Evolutionary conservation across 2,329 filamentous ascomycete genomes (phyloP).

Genomic region (Exophiala mesophila): DNA sequence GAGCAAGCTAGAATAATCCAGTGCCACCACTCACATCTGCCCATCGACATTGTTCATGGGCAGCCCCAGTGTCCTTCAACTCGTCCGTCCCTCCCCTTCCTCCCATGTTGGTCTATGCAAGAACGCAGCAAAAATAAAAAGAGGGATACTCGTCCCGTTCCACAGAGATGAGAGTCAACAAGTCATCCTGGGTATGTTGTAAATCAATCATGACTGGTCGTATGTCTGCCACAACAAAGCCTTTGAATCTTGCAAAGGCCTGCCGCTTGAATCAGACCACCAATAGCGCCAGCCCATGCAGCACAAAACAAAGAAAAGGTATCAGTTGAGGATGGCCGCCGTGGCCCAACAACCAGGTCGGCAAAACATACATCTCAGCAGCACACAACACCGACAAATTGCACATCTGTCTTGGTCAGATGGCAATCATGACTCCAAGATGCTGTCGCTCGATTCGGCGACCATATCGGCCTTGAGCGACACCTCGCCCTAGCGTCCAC

Average conservation of each 20-base stretch:
- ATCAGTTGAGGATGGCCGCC: neutral
- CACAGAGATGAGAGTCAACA: neutral
- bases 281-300: neutral
- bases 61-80: no score
- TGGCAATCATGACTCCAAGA: no score
- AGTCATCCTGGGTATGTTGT: constrained; percentile 18
- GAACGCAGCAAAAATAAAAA: constrained; percentile 10
- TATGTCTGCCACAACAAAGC: constrained; percentile 1
- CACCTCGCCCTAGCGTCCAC: no score
- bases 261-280: neutral
- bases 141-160: neutral
- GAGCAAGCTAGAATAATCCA: no score
- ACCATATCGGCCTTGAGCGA: no score
- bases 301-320: neutral
- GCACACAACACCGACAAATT: no score
- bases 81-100: neutral
- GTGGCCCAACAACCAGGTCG: no score
- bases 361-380: no score
- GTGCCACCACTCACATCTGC: no score
- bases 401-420: no score
- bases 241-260: neutral
- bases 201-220: constrained; percentile 19
- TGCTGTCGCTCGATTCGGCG: no score
- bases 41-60: no score
- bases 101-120: constrained; percentile 18